Percentiles rank a stretch among this genome's conserved stretches.
Conservation (phyloP, 371 early-diverging fungal genomes). For the Mortierella sp. region DNA sequence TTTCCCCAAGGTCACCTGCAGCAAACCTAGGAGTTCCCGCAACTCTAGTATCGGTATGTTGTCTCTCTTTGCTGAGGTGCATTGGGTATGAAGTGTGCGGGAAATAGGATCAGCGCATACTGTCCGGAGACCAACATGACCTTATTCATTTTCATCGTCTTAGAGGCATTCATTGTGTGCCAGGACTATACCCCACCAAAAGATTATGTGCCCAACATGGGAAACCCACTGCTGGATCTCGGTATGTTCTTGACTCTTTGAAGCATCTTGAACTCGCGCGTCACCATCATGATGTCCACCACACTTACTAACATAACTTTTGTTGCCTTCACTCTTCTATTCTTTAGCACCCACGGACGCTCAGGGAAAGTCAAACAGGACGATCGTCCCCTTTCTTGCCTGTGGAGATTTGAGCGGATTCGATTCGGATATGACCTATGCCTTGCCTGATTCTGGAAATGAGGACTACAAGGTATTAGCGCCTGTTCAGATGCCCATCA, state of each 20-base stretch:
- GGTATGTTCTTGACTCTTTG: slow-evolving; percentile 56
- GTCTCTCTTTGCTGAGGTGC: too few relatives aligned
- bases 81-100: too few relatives aligned
- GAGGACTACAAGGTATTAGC: slow-evolving; percentile 72
- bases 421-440: slow-evolving; percentile 87
- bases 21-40: slow-evolving; percentile 97
- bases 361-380: slow-evolving; percentile 79
- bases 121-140: background rate
- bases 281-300: background rate
- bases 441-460: slow-evolving; percentile 67
- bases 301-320: background rate
- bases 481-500: slow-evolving; percentile 90
- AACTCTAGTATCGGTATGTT: slow-evolving; percentile 88
- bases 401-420: slow-evolving; percentile 90
- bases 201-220: slow-evolving; percentile 90
- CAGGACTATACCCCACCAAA: slow-evolving; percentile 87
- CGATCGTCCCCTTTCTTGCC: slow-evolving; percentile 91
- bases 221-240: slow-evolving; percentile 87
- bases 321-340: background rate
- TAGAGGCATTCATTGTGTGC: slow-evolving; percentile 96
- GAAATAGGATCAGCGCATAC: too few relatives aligned
- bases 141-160: background rate
- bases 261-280: too few relatives aligned
- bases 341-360: slow-evolving; percentile 64
- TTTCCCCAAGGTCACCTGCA: slow-evolving; percentile 89